Conservation (phyloP, 2,329 filamentous ascomycete genomes). For the Neonectria coccinea region DNA sequence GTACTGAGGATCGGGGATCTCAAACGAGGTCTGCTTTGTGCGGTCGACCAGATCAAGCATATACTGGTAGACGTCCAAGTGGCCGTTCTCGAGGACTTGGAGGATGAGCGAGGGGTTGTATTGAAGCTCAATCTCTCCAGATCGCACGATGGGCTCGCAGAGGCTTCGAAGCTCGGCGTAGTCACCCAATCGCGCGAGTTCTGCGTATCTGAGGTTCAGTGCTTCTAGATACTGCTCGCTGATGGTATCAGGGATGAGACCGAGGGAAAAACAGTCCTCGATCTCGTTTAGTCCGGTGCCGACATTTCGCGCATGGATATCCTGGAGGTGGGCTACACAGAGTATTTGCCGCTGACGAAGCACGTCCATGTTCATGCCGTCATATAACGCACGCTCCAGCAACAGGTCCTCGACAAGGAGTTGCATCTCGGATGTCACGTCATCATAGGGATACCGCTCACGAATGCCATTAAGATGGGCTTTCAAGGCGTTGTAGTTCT, state of each 20-base stretch:
- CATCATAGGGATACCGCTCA: conserved; percentile 20
- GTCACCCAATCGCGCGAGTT: conserved; percentile 42
- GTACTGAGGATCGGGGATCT: conserved; percentile 29
- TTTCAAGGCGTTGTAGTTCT: conserved; percentile 43
- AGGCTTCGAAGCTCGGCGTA: conserved; percentile 41
- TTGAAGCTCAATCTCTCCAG: conserved; percentile 43
- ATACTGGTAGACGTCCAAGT: conserved; percentile 45
- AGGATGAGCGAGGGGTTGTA: conserved; percentile 40
- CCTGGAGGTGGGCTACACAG: conserved; percentile 41
- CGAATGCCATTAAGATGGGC: conserved; percentile 30
- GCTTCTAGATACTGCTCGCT: conserved; percentile 32
- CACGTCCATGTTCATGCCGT: conserved; percentile 42
- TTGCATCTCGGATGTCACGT: conserved; percentile 41
- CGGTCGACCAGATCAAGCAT: conserved; percentile 45
- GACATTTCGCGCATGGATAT: conserved; percentile 45
- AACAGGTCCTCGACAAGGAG: conserved; percentile 45
- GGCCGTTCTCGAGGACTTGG: conserved; percentile 41
- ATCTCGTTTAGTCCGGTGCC: conserved; percentile 45
- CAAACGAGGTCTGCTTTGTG: conserved; percentile 29
- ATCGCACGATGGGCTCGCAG: conserved; percentile 46
- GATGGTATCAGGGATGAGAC: conserved; percentile 37
- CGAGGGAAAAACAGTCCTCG: conserved; percentile 45
- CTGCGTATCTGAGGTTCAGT: conserved; percentile 38
- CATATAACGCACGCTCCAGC: conserved; percentile 44
- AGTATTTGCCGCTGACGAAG: conserved; percentile 35